These are phyloP conservation scores for Lachnellula subtilissima DNA, from an alignment of 2,329 filamentous ascomycete species.

Conservation along the genomic window DNA sequence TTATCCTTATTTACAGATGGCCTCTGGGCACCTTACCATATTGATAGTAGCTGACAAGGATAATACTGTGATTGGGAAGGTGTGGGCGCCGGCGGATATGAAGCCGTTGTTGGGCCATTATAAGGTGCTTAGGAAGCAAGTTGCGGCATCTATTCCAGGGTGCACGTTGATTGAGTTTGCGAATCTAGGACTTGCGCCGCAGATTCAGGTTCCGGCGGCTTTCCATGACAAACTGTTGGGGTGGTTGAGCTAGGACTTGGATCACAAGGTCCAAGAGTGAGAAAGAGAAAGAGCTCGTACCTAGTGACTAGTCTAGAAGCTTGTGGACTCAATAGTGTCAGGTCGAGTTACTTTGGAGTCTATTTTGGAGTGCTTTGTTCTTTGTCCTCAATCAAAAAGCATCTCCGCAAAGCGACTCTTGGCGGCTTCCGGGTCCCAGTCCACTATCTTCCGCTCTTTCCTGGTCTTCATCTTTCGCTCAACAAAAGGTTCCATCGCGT, in stretches of 20 bases:
- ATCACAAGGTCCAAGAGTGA: slow-evolving; percentile 2
- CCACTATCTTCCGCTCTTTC: slow-evolving; percentile 13
- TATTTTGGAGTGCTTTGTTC: slow-evolving; percentile 3
- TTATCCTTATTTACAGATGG: too few species aligned
- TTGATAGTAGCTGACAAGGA: slow-evolving; percentile 48
- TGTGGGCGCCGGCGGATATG: slow-evolving; percentile 41
- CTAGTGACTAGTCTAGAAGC: slow-evolving; percentile 10
- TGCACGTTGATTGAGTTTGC: slow-evolving; percentile 43
- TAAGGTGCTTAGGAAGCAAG: slow-evolving; percentile 43
- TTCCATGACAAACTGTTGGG: slow-evolving; percentile 43
- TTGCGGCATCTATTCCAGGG: slow-evolving; percentile 40
- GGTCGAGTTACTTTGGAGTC: slow-evolving; percentile 9
- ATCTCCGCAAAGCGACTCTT: neutral
- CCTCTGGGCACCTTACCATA: too few species aligned
- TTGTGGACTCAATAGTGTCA: slow-evolving; percentile 10
- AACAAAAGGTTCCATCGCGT: slow-evolving; percentile 30
- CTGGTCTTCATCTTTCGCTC: slow-evolving; percentile 29
- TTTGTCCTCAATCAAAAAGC: slow-evolving; percentile 18
- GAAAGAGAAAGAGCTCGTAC: slow-evolving; percentile 6
- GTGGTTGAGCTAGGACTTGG: slow-evolving; percentile 31
- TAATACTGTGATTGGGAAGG: slow-evolving; percentile 50
- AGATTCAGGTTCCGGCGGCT: slow-evolving; percentile 44
- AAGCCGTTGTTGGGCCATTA: slow-evolving; percentile 45
- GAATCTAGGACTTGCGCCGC: slow-evolving; percentile 47
- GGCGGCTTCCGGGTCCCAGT: neutral